Percentiles rank a stretch among this genome's conserved stretches.
Evolutionary conservation across 139 green algal genomes (phyloP).

Genomic region (Chlorella vulgaris): DNA sequence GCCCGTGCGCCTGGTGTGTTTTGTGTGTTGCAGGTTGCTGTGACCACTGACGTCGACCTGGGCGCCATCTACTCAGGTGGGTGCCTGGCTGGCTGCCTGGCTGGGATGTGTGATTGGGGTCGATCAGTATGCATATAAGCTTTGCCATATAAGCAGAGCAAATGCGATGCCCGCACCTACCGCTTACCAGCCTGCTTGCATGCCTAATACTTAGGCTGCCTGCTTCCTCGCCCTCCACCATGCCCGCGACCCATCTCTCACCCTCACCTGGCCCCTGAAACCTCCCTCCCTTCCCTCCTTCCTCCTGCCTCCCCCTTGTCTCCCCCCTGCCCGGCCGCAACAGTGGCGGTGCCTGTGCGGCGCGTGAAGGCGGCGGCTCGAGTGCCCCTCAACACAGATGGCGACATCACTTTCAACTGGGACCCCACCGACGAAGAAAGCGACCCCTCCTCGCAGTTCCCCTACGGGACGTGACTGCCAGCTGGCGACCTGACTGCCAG

Average conservation of each 20-base stretch:
- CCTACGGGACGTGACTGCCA: conserved; percentile 69
- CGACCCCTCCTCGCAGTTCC: conserved; percentile 77
- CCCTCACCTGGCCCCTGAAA: too few species aligned
- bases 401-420: conserved; percentile 51
- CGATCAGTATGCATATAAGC: too few species aligned
- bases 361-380: conserved; percentile 76
- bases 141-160: too few species aligned
- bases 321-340: background rate
- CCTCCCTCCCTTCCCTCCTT: background rate
- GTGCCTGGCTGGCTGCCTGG: background rate
- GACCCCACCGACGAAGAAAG: conserved; percentile 68
- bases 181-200: too few species aligned
- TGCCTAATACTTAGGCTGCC: too few species aligned
- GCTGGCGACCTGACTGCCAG: too few species aligned
- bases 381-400: conserved; percentile 27
- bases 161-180: too few species aligned
- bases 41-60: conserved; percentile 77
- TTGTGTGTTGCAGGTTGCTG: conserved; percentile 71
- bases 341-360: conserved; percentile 81
- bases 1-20: too few species aligned
- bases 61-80: conserved; percentile 86
- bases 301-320: background rate
- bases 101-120: too few species aligned
- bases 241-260: too few species aligned
- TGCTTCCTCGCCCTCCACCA: too few species aligned